phyloP scores from a whole-genome alignment of 2,329 filamentous ascomycete species.

The Exophiala aquamarina region DNA sequence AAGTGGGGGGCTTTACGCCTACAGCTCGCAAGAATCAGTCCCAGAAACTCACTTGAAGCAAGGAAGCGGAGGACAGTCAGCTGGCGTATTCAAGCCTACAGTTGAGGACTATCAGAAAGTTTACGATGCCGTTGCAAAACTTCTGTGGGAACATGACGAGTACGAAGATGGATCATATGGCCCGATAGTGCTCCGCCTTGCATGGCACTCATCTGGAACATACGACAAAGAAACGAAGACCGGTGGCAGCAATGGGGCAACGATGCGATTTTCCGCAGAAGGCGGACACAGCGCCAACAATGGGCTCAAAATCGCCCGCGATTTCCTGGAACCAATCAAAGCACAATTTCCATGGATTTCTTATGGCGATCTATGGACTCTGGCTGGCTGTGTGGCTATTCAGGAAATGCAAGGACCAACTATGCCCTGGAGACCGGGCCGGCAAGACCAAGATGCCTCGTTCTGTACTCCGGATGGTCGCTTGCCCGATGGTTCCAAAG shows the following conservation, averaged over 20 bases:
- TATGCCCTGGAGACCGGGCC: slow-evolving; percentile 87
- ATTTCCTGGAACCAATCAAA: slow-evolving; percentile 93
- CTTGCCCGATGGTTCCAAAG: slow-evolving; percentile 78
- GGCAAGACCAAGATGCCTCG: slow-evolving; percentile 72
- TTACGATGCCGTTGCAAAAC: slow-evolving; percentile 80
- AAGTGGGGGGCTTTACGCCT: slow-evolving; percentile 66
- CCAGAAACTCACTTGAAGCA: slow-evolving; percentile 45
- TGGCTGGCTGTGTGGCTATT: slow-evolving; percentile 78
- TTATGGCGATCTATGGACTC: slow-evolving; percentile 96
- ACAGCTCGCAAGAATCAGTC: slow-evolving; percentile 32
- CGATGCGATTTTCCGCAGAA: slow-evolving; percentile 93
- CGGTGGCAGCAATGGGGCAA: slow-evolving; percentile 92
- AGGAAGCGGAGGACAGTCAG: slow-evolving; percentile 34
- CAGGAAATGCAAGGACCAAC: slow-evolving; percentile 92
- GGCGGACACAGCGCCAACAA: slow-evolving; percentile 90
- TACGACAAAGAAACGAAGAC: slow-evolving; percentile 86
- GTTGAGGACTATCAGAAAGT: slow-evolving; percentile 93
- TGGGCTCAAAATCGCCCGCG: slow-evolving; percentile 78
- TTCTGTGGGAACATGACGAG: slow-evolving; percentile 83
- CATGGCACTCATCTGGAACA: slow-evolving; percentile 92
- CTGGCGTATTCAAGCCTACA: slow-evolving; percentile 68
- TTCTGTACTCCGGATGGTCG: slow-evolving; percentile 94
- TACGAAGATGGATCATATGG: slow-evolving; percentile 97
- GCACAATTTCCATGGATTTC: slow-evolving; percentile 89
- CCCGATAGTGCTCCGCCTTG: slow-evolving; percentile 83